Evolutionary conservation across 2,329 filamentous ascomycete species (phyloP).

Genomic region (Orbilia javanica): DNA sequence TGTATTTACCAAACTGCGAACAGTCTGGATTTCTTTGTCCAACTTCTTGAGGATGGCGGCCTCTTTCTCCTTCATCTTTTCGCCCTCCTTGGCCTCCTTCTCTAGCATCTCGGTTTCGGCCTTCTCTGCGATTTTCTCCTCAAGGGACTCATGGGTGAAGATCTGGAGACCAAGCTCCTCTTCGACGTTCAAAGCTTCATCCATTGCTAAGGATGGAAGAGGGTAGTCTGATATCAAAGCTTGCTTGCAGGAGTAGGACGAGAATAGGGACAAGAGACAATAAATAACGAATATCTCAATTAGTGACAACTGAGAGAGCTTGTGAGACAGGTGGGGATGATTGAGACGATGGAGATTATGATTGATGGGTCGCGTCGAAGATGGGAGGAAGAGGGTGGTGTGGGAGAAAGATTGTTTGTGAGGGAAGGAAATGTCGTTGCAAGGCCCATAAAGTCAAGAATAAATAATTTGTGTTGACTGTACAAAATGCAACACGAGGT

Average conservation of each 20-base stretch:
- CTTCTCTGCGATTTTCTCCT: slow-evolving; percentile 43
- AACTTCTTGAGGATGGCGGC: slow-evolving; percentile 23
- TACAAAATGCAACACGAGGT: slow-evolving; percentile 22
- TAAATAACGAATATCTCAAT: too few species aligned
- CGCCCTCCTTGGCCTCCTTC: slow-evolving; percentile 33
- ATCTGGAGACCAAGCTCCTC: slow-evolving; percentile 53
- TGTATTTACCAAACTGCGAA: slow-evolving; percentile 19
- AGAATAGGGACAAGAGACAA: background rate
- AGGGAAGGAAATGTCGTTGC: too few species aligned
- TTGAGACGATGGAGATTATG: too few species aligned
- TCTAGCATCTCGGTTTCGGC: slow-evolving; percentile 47
- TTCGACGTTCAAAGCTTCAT: slow-evolving; percentile 41
- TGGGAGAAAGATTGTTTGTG: background rate
- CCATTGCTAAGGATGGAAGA: slow-evolving; percentile 16
- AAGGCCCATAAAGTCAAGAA: too few species aligned
- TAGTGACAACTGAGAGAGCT: too few species aligned
- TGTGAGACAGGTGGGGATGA: too few species aligned
- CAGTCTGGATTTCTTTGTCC: slow-evolving; percentile 25
- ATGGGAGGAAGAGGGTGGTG: too few species aligned
- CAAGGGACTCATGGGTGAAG: slow-evolving; percentile 51
- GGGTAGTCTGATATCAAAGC: background rate
- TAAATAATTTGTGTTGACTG: slow-evolving; percentile 9
- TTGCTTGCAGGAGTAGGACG: background rate
- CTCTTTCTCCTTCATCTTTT: slow-evolving; percentile 43
- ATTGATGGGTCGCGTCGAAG: too few species aligned